phyloP scores from a whole-genome alignment of 768 basidiomycete species.

The Suillus spraguei region DNA sequence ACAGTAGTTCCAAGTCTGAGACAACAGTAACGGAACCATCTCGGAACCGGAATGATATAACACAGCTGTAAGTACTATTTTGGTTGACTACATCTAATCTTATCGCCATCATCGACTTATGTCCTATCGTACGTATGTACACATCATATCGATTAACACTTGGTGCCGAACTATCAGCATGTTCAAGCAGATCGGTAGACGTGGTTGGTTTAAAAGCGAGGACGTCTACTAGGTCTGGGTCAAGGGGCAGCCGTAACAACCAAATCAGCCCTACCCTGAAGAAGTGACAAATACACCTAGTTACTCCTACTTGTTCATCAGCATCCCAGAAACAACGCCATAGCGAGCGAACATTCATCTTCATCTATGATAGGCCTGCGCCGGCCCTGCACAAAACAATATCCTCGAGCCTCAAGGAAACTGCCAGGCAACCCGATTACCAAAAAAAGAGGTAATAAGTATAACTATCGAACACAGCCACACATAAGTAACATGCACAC shows the following conservation, averaged over 20 bases:
- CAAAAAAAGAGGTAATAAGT: neutral
- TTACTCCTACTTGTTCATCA: neutral
- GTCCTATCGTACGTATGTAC: neutral
- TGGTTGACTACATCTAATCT: conserved; percentile 4
- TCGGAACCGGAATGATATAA: neutral
- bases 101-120: conserved; percentile 7
- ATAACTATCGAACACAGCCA: neutral
- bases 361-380: neutral
- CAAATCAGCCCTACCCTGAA: neutral
- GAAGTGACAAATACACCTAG: neutral
- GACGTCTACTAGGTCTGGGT: neutral
- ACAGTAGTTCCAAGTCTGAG: too few species aligned
- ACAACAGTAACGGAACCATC: neutral
- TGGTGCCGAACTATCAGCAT: neutral
- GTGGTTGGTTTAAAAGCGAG: neutral
- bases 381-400: neutral
- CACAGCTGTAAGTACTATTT: neutral
- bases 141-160: neutral
- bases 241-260: neutral
- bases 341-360: neutral
- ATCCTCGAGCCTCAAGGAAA: conserved; percentile 5
- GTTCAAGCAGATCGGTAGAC: neutral
- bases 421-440: conserved; percentile 3
- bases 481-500: neutral
- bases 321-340: neutral